Evolutionary conservation across 2,329 filamentous ascomycete genomes (phyloP).

Genomic region (Epichloe gansuensis): DNA sequence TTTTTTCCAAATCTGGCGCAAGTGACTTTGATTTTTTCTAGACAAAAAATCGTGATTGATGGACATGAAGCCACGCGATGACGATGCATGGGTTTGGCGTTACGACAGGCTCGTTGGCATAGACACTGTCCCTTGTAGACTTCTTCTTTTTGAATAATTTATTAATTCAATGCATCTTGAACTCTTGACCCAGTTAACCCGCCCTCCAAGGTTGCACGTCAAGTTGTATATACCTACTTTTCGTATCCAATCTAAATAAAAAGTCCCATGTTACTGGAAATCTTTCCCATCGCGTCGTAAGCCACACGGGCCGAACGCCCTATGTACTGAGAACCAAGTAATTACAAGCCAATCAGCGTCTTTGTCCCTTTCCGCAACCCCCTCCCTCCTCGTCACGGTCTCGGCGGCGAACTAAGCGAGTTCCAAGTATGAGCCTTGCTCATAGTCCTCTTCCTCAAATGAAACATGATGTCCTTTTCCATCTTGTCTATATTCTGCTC

Average conservation of each 20-base stretch:
- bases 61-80: too few relatives aligned
- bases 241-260: too few relatives aligned
- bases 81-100: slow-evolving; percentile 1
- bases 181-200: neutral
- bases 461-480: slow-evolving; percentile 44
- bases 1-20: neutral
- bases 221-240: too few relatives aligned
- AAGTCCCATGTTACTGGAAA: too few relatives aligned
- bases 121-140: neutral
- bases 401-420: slow-evolving; percentile 21
- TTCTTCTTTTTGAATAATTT: rapidly evolving
- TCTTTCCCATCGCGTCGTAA: neutral
- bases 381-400: slow-evolving; percentile 1
- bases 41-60: too few relatives aligned
- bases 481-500: slow-evolving; percentile 42
- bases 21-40: neutral
- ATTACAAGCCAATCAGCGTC: too few relatives aligned
- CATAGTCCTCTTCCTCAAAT: slow-evolving; percentile 43
- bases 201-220: too few relatives aligned
- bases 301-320: neutral
- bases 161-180: neutral
- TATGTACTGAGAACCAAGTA: neutral
- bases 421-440: slow-evolving; percentile 43
- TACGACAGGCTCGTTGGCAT: neutral
- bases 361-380: too few relatives aligned